Base-by-base conservation (phyloP, 2,329 filamentous ascomycete genomes). In the Botrytis pseudocinerea region DNA sequence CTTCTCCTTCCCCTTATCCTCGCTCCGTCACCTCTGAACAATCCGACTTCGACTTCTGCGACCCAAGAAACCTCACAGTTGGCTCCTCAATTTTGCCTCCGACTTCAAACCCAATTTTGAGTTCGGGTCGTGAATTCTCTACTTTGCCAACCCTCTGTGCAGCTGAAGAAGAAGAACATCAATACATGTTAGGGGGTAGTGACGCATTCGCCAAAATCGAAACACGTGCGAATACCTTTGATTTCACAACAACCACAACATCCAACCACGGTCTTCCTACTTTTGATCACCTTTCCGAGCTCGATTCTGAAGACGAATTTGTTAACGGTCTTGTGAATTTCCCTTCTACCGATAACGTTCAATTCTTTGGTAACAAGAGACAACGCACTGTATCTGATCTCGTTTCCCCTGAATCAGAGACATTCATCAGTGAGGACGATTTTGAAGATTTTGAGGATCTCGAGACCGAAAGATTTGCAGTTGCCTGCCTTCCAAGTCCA, bases 271-370 rank as follows among this genome's bases (percentile, higher is more conserved):
- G 88, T 38, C 87, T 96, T 44, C 91, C 92, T 40, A 85, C 87
- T 14, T 97, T 97, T 78, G 93, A 97, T 82, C 92, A 94, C 77
- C 89, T 97, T 77, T 96, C 95, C 38, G 94, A 97, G 79, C 87
- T 97, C 73, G 95, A 97, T 82, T 94, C 93, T 0, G 95, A 97
- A 79, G 93, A 97, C 87, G 93, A 96, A 81, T 94, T 97, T 79
- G 88, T 90, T 78, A 91, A 89, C 81, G 88, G 88, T 72, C 87
- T 97, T 14, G 90, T 94, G 76, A 90, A 93, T 80, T 91, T 94
- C 77, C 85, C 88, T 75, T 82, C 86, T 32, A 83, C 85, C 57
- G 84, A 87, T 66, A 90, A 91, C 82, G 84, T 88, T 20, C 84
- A 87, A 77, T 91, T 88, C 82, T 81, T 88, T 74, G 86, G 87